phyloP scores from a whole-genome alignment of 176 grass and related monocot species.

The Bromus sterilis region DNA sequence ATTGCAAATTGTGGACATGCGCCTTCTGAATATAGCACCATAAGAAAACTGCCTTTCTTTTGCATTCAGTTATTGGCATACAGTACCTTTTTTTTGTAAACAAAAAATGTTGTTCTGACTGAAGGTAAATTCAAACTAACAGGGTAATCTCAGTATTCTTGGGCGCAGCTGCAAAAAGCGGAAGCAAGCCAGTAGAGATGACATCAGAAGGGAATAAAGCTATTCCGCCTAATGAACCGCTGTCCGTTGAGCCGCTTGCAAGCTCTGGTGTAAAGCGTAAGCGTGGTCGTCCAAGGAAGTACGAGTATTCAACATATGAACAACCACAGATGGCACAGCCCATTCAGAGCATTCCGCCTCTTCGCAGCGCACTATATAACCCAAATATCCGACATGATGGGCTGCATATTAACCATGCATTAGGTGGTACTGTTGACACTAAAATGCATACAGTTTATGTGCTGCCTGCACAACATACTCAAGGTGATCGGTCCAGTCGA shows the following conservation, averaged over 20 bases:
- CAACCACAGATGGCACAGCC: conserved; percentile 28
- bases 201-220: conserved; percentile 26
- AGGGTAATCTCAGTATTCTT: background rate
- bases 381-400: conserved; percentile 14
- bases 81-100: background rate
- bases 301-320: conserved; percentile 8
- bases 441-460: background rate
- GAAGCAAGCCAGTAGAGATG: conserved; percentile 14
- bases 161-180: background rate
- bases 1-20: background rate
- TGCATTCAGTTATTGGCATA: background rate
- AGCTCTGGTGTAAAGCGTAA: conserved; percentile 34
- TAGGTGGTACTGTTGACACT: background rate
- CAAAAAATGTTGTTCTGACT: background rate
- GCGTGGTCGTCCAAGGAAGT: conserved; percentile 48
- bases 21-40: background rate
- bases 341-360: conserved; percentile 31
- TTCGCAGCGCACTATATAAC: conserved; percentile 17
- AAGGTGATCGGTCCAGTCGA: background rate
- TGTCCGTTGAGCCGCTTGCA: conserved; percentile 2
- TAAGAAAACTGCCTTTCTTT: background rate
- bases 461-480: conserved; percentile 7
- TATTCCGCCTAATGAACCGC: conserved; percentile 6
- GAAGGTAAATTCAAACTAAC: background rate
- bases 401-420: background rate